These are phyloP conservation scores for Rhodocollybia butyracea DNA, from an alignment of 768 basidiomycete genomes.

Conservation along the genomic window DNA sequence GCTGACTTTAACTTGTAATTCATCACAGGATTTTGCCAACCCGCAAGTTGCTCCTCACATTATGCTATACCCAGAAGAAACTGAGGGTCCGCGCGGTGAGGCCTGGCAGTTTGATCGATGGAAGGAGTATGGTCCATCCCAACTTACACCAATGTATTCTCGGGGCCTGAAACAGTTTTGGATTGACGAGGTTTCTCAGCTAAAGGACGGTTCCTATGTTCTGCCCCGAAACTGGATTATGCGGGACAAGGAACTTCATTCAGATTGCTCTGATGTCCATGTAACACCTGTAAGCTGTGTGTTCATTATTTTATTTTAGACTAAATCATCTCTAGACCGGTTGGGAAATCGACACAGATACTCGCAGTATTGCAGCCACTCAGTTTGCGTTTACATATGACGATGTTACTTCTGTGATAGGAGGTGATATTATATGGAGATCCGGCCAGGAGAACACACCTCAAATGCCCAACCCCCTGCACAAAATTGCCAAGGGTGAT, in stretches of 20 bases:
- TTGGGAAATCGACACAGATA: background rate
- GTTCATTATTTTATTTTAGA: background rate
- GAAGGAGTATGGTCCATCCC: background rate
- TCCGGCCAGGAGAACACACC: background rate
- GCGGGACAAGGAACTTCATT: background rate
- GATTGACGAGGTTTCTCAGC: background rate
- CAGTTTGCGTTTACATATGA: background rate
- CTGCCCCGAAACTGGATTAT: background rate
- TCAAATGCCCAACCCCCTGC: conserved; percentile 32
- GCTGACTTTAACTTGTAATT: too few relatives aligned
- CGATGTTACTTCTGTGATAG: background rate
- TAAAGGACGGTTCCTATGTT: background rate
- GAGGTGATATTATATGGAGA: background rate
- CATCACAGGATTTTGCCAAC: conserved; percentile 1
- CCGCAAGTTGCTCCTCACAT: background rate
- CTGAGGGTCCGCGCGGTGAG: background rate
- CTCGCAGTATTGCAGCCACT: background rate
- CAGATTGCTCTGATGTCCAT: background rate
- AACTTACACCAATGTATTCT: background rate
- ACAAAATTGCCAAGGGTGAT: conserved; percentile 24
- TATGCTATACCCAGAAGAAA: background rate
- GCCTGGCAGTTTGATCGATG: conserved; percentile 1
- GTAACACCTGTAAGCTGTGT: background rate
- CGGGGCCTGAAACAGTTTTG: background rate
- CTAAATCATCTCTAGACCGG: background rate